Base-by-base conservation (phyloP, 2,329 filamentous ascomycete species). In the Eutypella sp. region DNA sequence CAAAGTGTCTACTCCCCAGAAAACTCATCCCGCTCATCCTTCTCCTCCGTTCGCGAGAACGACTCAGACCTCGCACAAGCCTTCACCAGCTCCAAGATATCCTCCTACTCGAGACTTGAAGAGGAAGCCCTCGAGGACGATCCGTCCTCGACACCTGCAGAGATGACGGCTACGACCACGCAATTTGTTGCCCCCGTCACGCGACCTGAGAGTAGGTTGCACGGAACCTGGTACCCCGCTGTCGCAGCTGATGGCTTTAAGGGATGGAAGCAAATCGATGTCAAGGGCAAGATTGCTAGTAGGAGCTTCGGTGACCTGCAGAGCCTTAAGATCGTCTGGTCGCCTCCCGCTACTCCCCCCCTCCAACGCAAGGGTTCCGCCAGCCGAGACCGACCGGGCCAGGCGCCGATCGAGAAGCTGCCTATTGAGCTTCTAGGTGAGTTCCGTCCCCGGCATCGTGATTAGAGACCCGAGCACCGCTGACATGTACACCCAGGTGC, bases 361-460 rank as follows among this genome's bases (percentile, higher is more conserved):
- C 50, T 61, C 23, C 56, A 62, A 55, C 53, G 60, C 45, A 53
- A 63, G 49, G 58, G 63, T 50, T 47, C 56, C 7, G 66, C n/a
- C n/a, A n/a, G 66, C 51, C 63, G 63, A 49, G 54, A 63, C 36
- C 41, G 56, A 19, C 65, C 72, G n/a, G 78, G 79, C 46, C 60
- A 70, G 19, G 71, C 84, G 19, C 71, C 75, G 22, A 67, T 91
- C 34, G 87, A 90, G 70, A 78, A 65, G 49, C 73, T 91, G 7
- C 86, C 86, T 0, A 72, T 77, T 42, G 86, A 90, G 67, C 71
- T 90, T 52, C 75, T 88, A 47, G 79, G 85, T 89, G 75, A 67
- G 82, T 72, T 48, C 20, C 42, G 42, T 29, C 22, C 25, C 41
- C 22, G 7, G 10, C 15, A 10, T 31, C 25, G 37, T 15, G 24